Conservation (phyloP, 352 stramenopile species). For the Phytophthora pluvialis region DNA sequence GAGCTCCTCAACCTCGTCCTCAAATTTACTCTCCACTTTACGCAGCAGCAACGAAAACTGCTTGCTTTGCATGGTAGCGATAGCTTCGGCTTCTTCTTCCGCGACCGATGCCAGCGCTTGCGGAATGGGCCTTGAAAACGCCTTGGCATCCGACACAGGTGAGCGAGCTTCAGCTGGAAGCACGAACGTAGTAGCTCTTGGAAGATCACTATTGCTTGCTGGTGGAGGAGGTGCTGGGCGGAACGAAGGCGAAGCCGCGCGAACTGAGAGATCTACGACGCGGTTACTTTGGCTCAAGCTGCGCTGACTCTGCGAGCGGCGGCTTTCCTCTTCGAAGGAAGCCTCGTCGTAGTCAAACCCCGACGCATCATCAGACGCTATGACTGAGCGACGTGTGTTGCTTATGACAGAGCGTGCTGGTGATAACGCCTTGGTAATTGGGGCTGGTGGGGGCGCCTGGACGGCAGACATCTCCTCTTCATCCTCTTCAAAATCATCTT, state of each 20-base stretch:
- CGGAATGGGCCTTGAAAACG: slow-evolving; percentile 46
- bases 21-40: slow-evolving; percentile 80
- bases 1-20: slow-evolving; percentile 78
- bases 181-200: slow-evolving; percentile 8
- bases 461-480: slow-evolving; percentile 11
- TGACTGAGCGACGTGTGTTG: slow-evolving; percentile 16
- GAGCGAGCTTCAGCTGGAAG: slow-evolving; percentile 36
- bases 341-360: slow-evolving; percentile 64
- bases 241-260: slow-evolving; percentile 48
- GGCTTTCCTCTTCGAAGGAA: slow-evolving; percentile 82
- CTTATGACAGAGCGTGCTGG: slow-evolving; percentile 22
- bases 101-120: slow-evolving; percentile 20
- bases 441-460: background rate
- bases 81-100: slow-evolving; percentile 36
- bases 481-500: slow-evolving; percentile 51
- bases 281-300: slow-evolving; percentile 45
- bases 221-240: slow-evolving; percentile 16
- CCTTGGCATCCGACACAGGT: slow-evolving; percentile 50
- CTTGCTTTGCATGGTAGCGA: slow-evolving; percentile 41
- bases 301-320: slow-evolving; percentile 42
- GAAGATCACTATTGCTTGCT: slow-evolving; percentile 22
- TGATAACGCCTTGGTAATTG: slow-evolving; percentile 12
- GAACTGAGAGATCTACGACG: slow-evolving; percentile 72
- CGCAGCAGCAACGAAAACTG: slow-evolving; percentile 74
- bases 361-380: slow-evolving; percentile 24